Conservation (phyloP, 805 yeast genomes). For the Saturnispora silvae region DNA sequence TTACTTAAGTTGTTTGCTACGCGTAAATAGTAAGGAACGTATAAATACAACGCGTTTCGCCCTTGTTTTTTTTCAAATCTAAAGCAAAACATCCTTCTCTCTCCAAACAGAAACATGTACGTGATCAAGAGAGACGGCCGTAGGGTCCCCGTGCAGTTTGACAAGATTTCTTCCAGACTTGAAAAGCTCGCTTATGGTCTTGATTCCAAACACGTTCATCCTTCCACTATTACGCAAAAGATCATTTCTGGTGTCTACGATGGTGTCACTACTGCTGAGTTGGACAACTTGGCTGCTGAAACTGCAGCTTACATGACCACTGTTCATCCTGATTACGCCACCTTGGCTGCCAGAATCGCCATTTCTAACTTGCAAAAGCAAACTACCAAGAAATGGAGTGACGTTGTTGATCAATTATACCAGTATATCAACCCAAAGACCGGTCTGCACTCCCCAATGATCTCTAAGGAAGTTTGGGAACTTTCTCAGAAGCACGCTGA, state of each 20-base stretch:
- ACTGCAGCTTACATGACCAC: conserved; percentile 98
- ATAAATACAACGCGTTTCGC: conserved; percentile 5
- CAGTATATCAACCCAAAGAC: conserved; percentile 75
- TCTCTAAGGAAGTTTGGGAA: conserved; percentile 54
- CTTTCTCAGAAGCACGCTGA: conserved; percentile 55
- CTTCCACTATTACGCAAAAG: conserved; percentile 91
- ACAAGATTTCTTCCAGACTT: conserved; percentile 91
- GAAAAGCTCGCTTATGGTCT: conserved; percentile 91
- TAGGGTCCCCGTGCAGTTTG: conserved; percentile 89
- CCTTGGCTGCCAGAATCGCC: conserved; percentile 91
- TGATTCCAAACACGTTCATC: conserved; percentile 85
- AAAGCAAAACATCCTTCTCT: neutral
- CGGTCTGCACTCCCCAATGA: conserved; percentile 53
- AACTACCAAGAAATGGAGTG: conserved; percentile 77
- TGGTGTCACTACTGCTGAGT: conserved; percentile 90
- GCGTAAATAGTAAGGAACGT: conserved; percentile 8
- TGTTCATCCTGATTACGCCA: conserved; percentile 94
- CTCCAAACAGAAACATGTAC: conserved; percentile 39
- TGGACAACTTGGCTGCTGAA: conserved; percentile 78
- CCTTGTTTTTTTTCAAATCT: neutral
- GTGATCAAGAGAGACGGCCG: conserved; percentile 91
- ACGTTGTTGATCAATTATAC: conserved; percentile 63
- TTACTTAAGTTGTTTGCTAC: no score
- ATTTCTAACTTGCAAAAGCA: conserved; percentile 90
- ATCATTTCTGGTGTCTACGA: conserved; percentile 94